Evolutionary conservation across 331 rosid species (phyloP), one percentile per base, ranked within the genome.

Genomic region (Spiraea crenata): DNA sequence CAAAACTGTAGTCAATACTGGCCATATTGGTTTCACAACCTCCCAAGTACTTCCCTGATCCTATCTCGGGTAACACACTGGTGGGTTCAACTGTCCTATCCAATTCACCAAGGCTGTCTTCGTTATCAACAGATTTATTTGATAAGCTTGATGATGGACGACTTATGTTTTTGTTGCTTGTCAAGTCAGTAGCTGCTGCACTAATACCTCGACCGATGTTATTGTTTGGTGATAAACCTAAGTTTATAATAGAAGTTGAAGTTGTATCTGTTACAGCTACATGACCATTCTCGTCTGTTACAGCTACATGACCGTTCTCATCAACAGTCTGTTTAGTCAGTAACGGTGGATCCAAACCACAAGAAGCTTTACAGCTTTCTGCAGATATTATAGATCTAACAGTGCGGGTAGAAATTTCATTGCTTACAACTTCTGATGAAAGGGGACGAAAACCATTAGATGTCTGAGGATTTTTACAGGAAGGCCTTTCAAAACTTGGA

Each of bases 1-100:
- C 49, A 75, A 74, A 74, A 73, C 70, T 81, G 25, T 61, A 39
- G 51, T 82, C 82, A 77, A 65, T 57, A 71, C 74, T 72, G 68
- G 72, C 79, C n/a, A 41, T 69, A 69, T 25, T 69, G 64, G 2
- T 55, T 42, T 69, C 64, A 7, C 20, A 42, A 54, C 74, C 74
- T 41, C 47, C 25, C 44, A 31, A 41, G 54, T 55, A 55, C 74
- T 69, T 54, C n/a, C 44, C 54, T 13, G 42, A 41, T 41, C 20
- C 74, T 54, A 69, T 69, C 52, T 69, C 17, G 8, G 64, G 74
- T 20, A 69, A 20, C 63, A 69, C 16, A 56, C 74, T 1, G 44
- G 52, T 20, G 7, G 74, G 54, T 55, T 69, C 74, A 41, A 20
- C 8, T 41, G 54, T 54, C 3, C 69, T 25, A 44, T 64, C 38